phyloP scores from a whole-genome alignment of 345 rosid genomes.

The Angophora floribunda region DNA sequence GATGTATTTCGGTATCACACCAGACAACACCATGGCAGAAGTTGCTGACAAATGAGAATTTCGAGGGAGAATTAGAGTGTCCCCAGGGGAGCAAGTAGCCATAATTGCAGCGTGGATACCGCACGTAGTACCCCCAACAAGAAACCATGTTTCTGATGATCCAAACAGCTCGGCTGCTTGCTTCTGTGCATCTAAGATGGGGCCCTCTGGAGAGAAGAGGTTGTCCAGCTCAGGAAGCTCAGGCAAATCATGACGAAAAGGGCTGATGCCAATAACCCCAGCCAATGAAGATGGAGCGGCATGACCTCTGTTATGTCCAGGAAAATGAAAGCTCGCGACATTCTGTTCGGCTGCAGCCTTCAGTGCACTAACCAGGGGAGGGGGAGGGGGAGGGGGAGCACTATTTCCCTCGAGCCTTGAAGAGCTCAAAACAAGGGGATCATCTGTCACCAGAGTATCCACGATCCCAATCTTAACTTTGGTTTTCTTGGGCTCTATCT shows the following conservation, averaged over 20 bases:
- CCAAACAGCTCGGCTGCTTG: conserved; percentile 48
- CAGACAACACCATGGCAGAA: conserved; percentile 48
- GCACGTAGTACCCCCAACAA: conserved; percentile 59
- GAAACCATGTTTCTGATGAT: conserved; percentile 53
- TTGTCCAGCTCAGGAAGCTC: conserved; percentile 56
- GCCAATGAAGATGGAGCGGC: conserved; percentile 45
- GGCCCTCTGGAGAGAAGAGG: conserved; percentile 46
- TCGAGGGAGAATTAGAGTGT: conserved; percentile 46
- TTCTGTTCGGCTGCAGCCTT: conserved; percentile 31
- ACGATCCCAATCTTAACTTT: neutral
- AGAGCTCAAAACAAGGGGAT: neutral
- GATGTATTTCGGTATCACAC: conserved; percentile 44
- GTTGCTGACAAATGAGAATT: conserved; percentile 47
- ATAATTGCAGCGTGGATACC: conserved; percentile 54
- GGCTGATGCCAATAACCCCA: conserved; percentile 33
- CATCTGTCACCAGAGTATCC: neutral
- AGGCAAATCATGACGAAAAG: conserved; percentile 47
- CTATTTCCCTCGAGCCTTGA: neutral
- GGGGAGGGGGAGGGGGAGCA: neutral
- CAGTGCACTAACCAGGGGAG: conserved; percentile 46
- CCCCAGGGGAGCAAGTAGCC: conserved; percentile 56
- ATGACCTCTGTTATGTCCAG: conserved; percentile 58
- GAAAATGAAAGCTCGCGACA: conserved; percentile 53
- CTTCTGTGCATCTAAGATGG: conserved; percentile 54
- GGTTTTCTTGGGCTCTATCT: conserved; percentile 7